These are phyloP conservation scores for Neocatenulostroma microsporum DNA, from an alignment of 2,329 filamentous ascomycete genomes.

Conservation along the genomic window DNA sequence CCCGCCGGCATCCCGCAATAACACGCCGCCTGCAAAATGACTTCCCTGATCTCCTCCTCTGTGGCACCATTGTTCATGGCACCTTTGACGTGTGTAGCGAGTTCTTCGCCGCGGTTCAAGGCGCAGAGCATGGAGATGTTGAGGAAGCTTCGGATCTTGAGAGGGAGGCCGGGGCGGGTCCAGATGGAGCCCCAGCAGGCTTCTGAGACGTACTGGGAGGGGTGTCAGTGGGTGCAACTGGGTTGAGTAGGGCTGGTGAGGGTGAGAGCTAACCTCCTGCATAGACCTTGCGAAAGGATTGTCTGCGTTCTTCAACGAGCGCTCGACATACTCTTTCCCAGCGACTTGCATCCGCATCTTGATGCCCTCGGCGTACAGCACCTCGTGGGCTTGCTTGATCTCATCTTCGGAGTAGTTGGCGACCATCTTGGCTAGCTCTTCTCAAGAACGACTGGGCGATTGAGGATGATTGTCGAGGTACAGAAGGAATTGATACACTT, in stretches of 20 bases:
- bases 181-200: conserved; percentile 58
- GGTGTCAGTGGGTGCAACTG: no score
- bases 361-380: conserved; percentile 54
- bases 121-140: conserved; percentile 60
- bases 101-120: conserved; percentile 51
- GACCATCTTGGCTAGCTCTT: conserved; percentile 6
- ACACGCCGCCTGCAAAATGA: conserved; percentile 43
- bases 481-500: no score
- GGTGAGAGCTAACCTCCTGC: conserved; percentile 48
- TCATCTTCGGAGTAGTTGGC: conserved; percentile 19
- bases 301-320: conserved; percentile 47
- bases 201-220: conserved; percentile 46
- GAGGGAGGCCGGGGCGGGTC: conserved; percentile 54
- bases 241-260: no score
- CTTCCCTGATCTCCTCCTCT: conserved; percentile 56
- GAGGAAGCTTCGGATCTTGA: conserved; percentile 54
- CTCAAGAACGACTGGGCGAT: no score
- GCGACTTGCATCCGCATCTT: conserved; percentile 53
- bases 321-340: conserved; percentile 54
- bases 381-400: conserved; percentile 39
- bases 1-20: conserved; percentile 50
- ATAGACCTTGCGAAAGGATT: conserved; percentile 53
- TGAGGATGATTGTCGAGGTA: no score
- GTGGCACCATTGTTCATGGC: conserved; percentile 56
- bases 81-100: conserved; percentile 55